Base-by-base conservation (phyloP, 2,329 filamentous ascomycete genomes). In the Mycosphaerella sp. region DNA sequence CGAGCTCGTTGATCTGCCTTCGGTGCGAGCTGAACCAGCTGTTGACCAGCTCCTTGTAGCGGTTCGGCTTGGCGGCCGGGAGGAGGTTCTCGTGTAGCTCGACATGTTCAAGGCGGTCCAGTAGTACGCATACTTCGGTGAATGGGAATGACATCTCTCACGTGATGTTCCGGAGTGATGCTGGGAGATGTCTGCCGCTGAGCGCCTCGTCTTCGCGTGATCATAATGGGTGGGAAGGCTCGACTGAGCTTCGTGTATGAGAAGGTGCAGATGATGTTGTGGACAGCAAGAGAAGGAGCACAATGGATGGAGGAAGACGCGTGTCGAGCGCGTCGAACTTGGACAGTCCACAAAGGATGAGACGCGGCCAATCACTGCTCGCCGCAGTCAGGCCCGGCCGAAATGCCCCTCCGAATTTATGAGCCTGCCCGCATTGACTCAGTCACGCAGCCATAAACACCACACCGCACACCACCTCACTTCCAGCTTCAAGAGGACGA, bases 1-100 rank as follows among this genome's bases (percentile, higher is more conserved):
- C 73, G 6, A 79, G 70, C 0, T 75, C 72, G 62, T 83, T 71
- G 13, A 95, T 75, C 1, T 70, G 68, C 13, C 68, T 67, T 4
- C 79, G 79, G 64, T 95, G 79, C 1, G 73, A 70, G 12, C 66
- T 65, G 67, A 94, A 93, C 89, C 90, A 96, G 25, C 73, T 67
- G 8, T 71, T 63, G 32, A 88, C 74, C 4, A 68, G 70, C 2
- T 57, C 57, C n/a, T 69, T 61, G 6, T 52, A 45, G 17, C 44
- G 41, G 4, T 46, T 48, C 9, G 61, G 52, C 41, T 68, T 66
- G 18, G 67, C 61, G 17, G 46, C 49, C 2, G 64, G 64, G 1
- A 73, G 56, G 0, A 71, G 56, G 13, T 70, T 72, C 60, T 71
- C 66, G 59, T 70, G 57, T 55, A 66, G 52, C 60, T 64, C 66